Conservation (phyloP, 768 basidiomycete species). For the button mushroom (Agaricus bisporus) region DNA sequence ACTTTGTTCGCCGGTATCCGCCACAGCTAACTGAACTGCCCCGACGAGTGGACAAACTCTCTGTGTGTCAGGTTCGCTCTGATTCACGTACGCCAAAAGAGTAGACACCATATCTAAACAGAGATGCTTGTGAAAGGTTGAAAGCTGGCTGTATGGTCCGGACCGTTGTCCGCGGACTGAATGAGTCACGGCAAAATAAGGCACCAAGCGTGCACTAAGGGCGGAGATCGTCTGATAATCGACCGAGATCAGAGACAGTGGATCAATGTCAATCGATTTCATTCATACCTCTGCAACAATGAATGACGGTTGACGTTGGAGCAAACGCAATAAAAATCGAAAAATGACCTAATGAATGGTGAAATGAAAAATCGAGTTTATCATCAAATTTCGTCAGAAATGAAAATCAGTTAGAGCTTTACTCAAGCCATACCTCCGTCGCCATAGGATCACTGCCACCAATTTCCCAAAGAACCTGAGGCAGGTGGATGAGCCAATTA, state of each 20-base stretch:
- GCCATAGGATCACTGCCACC: slow-evolving; percentile 47
- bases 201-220: slow-evolving; percentile 57
- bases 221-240: slow-evolving; percentile 24
- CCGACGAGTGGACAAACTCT: slow-evolving; percentile 14
- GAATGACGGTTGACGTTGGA: slow-evolving; percentile 49
- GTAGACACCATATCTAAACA: slow-evolving; percentile 57
- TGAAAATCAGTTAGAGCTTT: background rate
- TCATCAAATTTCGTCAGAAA: background rate
- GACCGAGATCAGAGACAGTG: background rate
- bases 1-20: slow-evolving; percentile 26
- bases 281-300: slow-evolving; percentile 37
- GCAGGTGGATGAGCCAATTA: slow-evolving; percentile 72
- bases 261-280: background rate
- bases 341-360: slow-evolving; percentile 42
- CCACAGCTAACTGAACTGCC: slow-evolving; percentile 32
- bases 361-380: background rate
- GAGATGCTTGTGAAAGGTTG: slow-evolving; percentile 15
- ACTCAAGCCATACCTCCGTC: slow-evolving; percentile 48
- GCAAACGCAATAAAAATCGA: slow-evolving; percentile 53
- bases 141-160: slow-evolving; percentile 78
- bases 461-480: slow-evolving; percentile 82
- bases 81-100: slow-evolving; percentile 16
- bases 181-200: slow-evolving; percentile 78
- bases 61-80: background rate
- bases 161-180: slow-evolving; percentile 63